A percentile compares a stretch with the other conserved stretches of the same genome.
Evolutionary conservation across 2,329 filamentous ascomycete species (phyloP).

Genomic region (Byssoonygena ceratinophila): DNA sequence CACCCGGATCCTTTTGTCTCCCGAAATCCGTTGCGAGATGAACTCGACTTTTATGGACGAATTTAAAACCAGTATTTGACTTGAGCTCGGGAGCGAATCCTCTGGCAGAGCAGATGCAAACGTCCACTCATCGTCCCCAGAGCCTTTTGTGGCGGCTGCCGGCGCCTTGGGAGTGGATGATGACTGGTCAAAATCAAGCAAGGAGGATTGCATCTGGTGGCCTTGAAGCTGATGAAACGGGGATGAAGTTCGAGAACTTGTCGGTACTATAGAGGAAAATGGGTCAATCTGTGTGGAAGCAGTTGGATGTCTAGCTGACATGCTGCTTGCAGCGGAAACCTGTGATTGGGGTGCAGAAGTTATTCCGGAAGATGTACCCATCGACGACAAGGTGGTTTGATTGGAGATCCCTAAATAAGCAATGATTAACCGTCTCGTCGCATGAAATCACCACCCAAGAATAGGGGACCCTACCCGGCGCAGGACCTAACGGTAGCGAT

Average conservation of each 20-base stretch:
- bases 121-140: conserved; percentile 82
- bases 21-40: conserved; percentile 51
- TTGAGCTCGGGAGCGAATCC: conserved; percentile 46
- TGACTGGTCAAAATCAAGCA: conserved; percentile 26
- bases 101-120: conserved; percentile 79
- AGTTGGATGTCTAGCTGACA: conserved; percentile 30
- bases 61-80: conserved; percentile 58
- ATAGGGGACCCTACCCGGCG: conserved; percentile 22
- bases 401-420: neutral
- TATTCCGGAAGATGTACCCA: conserved; percentile 32
- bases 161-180: conserved; percentile 18
- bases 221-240: conserved; percentile 27
- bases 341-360: conserved; percentile 43
- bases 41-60: conserved; percentile 63
- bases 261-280: conserved; percentile 49
- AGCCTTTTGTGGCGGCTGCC: conserved; percentile 29
- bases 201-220: conserved; percentile 22
- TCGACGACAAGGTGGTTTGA: neutral
- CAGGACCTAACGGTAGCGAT: conserved; percentile 66
- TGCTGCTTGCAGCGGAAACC: conserved; percentile 28
- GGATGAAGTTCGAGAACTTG: conserved; percentile 40
- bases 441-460: neutral
- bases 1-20: conserved; percentile 53
- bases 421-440: neutral
- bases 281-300: conserved; percentile 42